Evolutionary conservation across 192 early-diverging fungal species (phyloP), one percentile per base, ranked within the genome.

Genomic region (Spizellomyces punctatus): DNA sequence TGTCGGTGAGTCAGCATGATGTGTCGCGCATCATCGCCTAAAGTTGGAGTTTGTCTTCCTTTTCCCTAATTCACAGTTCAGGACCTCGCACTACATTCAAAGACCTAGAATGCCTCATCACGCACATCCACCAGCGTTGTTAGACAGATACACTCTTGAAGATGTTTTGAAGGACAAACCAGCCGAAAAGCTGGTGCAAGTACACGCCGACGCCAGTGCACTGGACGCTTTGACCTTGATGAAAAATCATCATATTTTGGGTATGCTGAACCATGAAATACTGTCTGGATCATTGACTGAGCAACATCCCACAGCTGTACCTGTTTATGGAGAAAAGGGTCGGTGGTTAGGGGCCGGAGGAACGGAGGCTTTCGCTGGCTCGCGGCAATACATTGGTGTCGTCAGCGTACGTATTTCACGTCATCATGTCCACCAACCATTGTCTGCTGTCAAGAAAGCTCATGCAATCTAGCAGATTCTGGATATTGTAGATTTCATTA

Each of bases 311-410:
- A 2, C 9, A 63, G 76, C 70, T 16, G 12, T 77, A 12, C 63
- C 55, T 17, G 64, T 77, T 27, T 73, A 58, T 14, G 76, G 76
- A 8, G 21, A 74, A 10, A 69, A 74, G 71, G 70, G 69, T n/a
- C 76, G 67, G 48, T 77, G 76, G 76, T 19, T 77, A 21, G 76
- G 76, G 16, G 76, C 76, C 3, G 76, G 76, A 5, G 50, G 44
- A 36, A 56, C 56, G 12, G 27, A 46, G 62, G 22, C 66, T 19
- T 67, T 47, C 16, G 60, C 65, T 21, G 64, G 19, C 10, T 41
- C 72, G 12, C 72, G 73, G 55, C 69, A 73, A 50, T 49, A 67
- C 57, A 55, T 77, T 36, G 76, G 76, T 6, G 10, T 77, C 46
- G 60, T 77, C 57, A 67, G 69, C 16, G 64, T 65, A 47, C 10